A percentile compares a stretch with the other conserved stretches of the same genome.
phyloP scores from a whole-genome alignment of 2,329 filamentous ascomycete species.

The Shiraia bambusicola region DNA sequence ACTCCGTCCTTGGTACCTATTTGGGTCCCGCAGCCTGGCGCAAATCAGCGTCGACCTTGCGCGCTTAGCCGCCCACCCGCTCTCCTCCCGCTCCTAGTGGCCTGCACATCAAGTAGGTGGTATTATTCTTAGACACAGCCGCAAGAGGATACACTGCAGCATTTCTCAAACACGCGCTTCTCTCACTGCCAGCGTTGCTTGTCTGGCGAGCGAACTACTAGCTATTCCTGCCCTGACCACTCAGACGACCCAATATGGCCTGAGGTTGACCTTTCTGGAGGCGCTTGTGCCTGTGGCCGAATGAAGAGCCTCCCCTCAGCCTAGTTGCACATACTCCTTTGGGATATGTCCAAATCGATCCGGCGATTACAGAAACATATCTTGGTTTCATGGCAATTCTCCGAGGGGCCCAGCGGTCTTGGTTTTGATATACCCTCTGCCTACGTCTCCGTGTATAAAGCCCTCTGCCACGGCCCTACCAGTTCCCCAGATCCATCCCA shows the following conservation, averaged over 20 bases:
- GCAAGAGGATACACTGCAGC: conserved; percentile 28
- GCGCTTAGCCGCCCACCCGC: conserved; percentile 31
- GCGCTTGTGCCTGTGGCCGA: conserved; percentile 33
- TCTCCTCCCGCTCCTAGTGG: conserved; percentile 20
- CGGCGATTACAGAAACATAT: conserved; percentile 46
- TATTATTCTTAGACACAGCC: conserved; percentile 44
- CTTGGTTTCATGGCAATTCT: conserved; percentile 44
- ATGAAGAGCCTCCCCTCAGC: conserved; percentile 30
- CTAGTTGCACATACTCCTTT: conserved; percentile 35
- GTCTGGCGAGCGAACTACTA: conserved; percentile 28
- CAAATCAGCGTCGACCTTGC: conserved; percentile 32
- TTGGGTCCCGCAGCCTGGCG: conserved; percentile 22
- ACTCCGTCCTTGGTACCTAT: too few species aligned
- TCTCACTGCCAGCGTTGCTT: conserved; percentile 26
- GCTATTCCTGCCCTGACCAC: conserved; percentile 27
- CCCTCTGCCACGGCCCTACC: conserved; percentile 17
- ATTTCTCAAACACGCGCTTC: conserved; percentile 43
- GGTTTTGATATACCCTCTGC: conserved; percentile 25
- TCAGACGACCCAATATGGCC: conserved; percentile 32
- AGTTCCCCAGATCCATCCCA: conserved; percentile 28
- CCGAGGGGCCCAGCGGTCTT: conserved; percentile 34
- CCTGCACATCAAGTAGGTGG: conserved; percentile 17
- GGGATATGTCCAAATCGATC: conserved; percentile 30
- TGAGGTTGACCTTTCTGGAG: conserved; percentile 32
- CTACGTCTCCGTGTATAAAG: conserved; percentile 40